Evolutionary conservation across 2,329 filamentous ascomycete species (phyloP), one percentile per base, ranked within the genome.

Genomic region (Oidium heveae): DNA sequence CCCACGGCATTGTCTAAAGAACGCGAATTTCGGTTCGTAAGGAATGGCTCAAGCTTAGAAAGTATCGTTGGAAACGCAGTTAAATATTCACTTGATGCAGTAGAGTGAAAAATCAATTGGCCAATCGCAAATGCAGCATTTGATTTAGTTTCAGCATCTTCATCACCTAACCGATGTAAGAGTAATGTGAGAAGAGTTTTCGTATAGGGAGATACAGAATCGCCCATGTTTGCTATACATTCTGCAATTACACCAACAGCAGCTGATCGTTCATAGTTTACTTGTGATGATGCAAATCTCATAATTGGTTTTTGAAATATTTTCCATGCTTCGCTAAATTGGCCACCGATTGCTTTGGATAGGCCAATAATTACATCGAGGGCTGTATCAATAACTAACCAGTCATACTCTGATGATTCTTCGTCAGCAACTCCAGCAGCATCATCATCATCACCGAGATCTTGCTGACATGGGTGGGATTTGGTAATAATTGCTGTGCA

Each of bases 81-180:
- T 56, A 86, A 72, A 58, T 94, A 80, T 57, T 84, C 81, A 60
- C 69, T 77, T 24, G 61, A 72, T 61, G 91, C 80, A 55, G 77
- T 77, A 12, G 86, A 94, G 70, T 86, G 81, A 68, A 84, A 77
- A 61, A 93, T 78, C 50, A 98, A 75, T 59, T 94, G 76, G 44
- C 91, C 91, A 56, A 84, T 79, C 54, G 86, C 91, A 64, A 94
- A 98, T 6, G 88, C 87, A 22, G 91, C 86, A 66, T 96, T 96
- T 61, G 87, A 94, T 72, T 91, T 93, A 57, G 87, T 86, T 70
- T 95, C 86, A 36, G 81, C 72, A 65, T 98, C 88, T 64, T 91
- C 84, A 63, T 98, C 91, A 12, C 80, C 79, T 13, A 98, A 75
- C 55, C 89, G 85, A 69, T 93, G 88, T 56, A 93, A 70, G 37